phyloP scores from a whole-genome alignment of 768 basidiomycete genomes.

The Harrya chromipes region DNA sequence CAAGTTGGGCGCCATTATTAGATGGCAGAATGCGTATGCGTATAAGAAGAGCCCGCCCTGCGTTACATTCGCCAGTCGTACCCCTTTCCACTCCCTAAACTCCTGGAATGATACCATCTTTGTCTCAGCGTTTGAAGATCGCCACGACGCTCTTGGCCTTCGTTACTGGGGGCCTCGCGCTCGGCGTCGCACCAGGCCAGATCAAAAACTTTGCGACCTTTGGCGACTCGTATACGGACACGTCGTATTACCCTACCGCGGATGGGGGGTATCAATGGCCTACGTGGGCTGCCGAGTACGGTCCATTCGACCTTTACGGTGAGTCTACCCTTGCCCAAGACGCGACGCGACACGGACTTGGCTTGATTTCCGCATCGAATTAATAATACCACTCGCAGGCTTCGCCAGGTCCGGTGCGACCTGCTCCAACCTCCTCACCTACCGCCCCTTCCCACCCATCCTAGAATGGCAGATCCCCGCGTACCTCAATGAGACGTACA shows the following conservation, averaged over 20 bases:
- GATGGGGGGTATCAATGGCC: slow-evolving; percentile 57
- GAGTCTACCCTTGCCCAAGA: not conserved
- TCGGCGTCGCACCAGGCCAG: slow-evolving; percentile 38
- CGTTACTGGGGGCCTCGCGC: slow-evolving; percentile 1
- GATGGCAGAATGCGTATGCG: not conserved
- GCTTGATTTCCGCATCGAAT: no score
- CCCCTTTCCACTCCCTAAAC: no score
- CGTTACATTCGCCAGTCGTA: no score
- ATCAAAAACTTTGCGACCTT: slow-evolving; percentile 67
- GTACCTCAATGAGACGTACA: slow-evolving; percentile 43
- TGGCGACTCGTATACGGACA: slow-evolving; percentile 64
- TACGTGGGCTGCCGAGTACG: slow-evolving; percentile 54
- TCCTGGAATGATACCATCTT: not conserved
- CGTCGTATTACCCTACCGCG: slow-evolving; percentile 33
- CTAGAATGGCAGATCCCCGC: slow-evolving; percentile 47
- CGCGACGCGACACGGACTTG: no score
- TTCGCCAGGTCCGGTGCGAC: slow-evolving; percentile 63
- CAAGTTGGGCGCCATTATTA: not conserved
- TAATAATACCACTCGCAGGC: not conserved
- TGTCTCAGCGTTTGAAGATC: not conserved
- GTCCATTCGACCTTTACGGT: slow-evolving; percentile 49
- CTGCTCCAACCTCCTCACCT: slow-evolving; percentile 62
- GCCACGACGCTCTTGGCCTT: slow-evolving; percentile 12
- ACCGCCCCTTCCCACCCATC: slow-evolving; percentile 54
- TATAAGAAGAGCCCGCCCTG: no score